Evolutionary conservation across 2,329 filamentous ascomycete genomes (phyloP), one percentile per base, ranked within the genome.

Genomic region (Aspergillus texensis): DNA sequence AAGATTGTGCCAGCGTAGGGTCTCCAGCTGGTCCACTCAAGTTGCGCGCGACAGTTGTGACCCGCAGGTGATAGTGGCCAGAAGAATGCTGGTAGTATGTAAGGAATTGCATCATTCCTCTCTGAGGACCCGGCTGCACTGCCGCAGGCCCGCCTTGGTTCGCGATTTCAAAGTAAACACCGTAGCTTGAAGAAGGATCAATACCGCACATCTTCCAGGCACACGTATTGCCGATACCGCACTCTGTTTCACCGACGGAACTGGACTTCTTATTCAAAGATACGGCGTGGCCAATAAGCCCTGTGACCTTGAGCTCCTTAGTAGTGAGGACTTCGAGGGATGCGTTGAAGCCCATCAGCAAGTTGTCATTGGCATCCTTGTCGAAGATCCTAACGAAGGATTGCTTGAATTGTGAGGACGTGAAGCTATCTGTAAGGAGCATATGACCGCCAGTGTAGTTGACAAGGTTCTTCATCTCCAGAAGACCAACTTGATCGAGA

Each of bases 181-280:
- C 95, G 73, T 98, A 98, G 73, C 93, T 97, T 36, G 95, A 89
- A 61, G 89, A 91, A 12, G 95, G 95, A 72, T 98, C 94, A 70
- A 99, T 97, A 70, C 93, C 94, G 74, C 95, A 98, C 94, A 99
- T 97, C 82, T 99, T 99, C 95, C 95, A 99, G 3, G 94, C 94
- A 79, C 94, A 98, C 0, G 95, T 99, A 77, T 98, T 98, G 68
- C 95, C 95, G 71, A 99, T 97, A 74, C 95, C 95, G 72, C 94
- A 97, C 77, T 99, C 95, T 0, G 95, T 98, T 82, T 99, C 95
- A 59, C 95, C 95, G 14, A 99, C 95, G 1, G 93, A 97, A 10
- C 91, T 91, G 0, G 95, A 98, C 77, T 99, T 99, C 82, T 98
- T 99, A 84, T 98, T 98, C 71, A 97, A 84, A 2, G 94, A 98